phyloP scores from a whole-genome alignment of 2,329 filamentous ascomycete species.

The Sclerotinia subarctica region DNA sequence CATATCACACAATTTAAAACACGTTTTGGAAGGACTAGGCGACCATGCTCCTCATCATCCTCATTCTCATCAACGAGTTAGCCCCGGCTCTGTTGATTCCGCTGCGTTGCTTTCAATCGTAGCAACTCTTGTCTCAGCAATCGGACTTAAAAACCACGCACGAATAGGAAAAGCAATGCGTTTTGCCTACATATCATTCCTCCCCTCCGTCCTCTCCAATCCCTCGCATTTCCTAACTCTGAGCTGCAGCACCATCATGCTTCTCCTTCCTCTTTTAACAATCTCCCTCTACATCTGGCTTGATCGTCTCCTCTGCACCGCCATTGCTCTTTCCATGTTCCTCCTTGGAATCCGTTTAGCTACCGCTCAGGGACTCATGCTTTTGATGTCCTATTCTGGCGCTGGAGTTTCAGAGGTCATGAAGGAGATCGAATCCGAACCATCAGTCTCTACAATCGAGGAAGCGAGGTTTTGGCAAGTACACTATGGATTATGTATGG shows the following conservation, averaged over 20 bases:
- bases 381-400: constrained; percentile 79
- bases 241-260: constrained; percentile 75
- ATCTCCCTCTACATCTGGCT: constrained; percentile 79
- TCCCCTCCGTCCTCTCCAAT: constrained; percentile 87
- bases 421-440: constrained; percentile 78
- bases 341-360: constrained; percentile 79
- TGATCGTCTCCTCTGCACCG: constrained; percentile 75
- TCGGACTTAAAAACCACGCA: constrained; percentile 84
- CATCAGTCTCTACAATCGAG: constrained; percentile 71
- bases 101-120: constrained; percentile 78
- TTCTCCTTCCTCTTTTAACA: constrained; percentile 77
- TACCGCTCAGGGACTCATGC: constrained; percentile 83
- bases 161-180: constrained; percentile 90
- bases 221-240: constrained; percentile 93
- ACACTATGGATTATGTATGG: constrained; percentile 95
- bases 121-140: constrained; percentile 80
- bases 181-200: constrained; percentile 74
- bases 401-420: constrained; percentile 57
- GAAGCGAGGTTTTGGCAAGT: constrained; percentile 98
- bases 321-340: constrained; percentile 87
- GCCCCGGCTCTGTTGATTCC: constrained; percentile 74
- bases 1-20: constrained; percentile 88
- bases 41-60: constrained; percentile 71
- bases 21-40: constrained; percentile 73
- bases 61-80: constrained; percentile 63